Base-by-base conservation (phyloP, 2,329 filamentous ascomycete species). In the Exophiala bonariae region DNA sequence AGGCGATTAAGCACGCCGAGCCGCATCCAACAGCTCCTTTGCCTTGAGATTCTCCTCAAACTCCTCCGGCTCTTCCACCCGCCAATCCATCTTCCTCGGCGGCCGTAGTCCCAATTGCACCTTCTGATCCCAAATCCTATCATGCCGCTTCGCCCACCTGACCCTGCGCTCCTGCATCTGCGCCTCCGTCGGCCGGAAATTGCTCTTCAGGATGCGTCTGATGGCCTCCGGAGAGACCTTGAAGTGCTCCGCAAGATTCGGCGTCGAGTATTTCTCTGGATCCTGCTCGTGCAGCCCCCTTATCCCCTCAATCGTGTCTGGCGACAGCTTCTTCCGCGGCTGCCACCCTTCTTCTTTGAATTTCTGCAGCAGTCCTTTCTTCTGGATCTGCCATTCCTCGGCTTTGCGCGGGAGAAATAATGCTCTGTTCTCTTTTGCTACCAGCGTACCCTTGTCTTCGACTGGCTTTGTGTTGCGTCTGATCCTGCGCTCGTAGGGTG, bases 241-340 rank as follows among this genome's bases (percentile, higher is more conserved):
- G 68, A 97, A 99, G 58, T 89, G 82, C 1, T 82, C 63, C 1
- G 92, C 82, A 11, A 97, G 81, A 26, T 82, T 77, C 13, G 77
- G 68, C 1, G 87, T 95, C 3, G 85, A 87, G 71, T 90, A 96
- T 47, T 79, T 76, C 2, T 86, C 78, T 0, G 92, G 89, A 54
- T 89, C 85, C 58, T 89, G 83, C 19, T 78, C 73, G 66, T 96
- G 82, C 26, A 99, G 75, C 16, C 87, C 85, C 33, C 90, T 83
- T 58, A 99, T 95, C 33, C 90, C 91, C n/a, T 87, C 85, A 23
- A 96, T 75, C 1, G 91, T 89, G 66, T 97, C 92, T 0, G 93
- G 93, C 0, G 93, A 97, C 8, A 99, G 78, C 49, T 85, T 85
- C 68, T 95, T 96, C 39, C 80, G 79, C 22, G 93, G 92, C 20